Evolutionary conservation across 371 early-diverging fungal species (phyloP).

Genomic region (Batrachochytrium dendrobatidis): DNA sequence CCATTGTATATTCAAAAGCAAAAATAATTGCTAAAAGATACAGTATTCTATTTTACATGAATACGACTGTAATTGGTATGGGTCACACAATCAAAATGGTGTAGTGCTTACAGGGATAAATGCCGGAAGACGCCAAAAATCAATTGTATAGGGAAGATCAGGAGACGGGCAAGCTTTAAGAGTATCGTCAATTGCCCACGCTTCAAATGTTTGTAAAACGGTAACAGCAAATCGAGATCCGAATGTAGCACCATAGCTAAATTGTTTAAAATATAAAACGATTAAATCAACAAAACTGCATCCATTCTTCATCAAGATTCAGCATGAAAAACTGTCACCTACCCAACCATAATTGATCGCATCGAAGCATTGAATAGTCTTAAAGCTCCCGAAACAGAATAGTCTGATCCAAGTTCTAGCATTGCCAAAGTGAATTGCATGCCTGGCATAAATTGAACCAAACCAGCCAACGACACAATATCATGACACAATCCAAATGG

Average conservation of each 20-base stretch:
- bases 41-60: too few species aligned
- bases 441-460: constrained; percentile 13
- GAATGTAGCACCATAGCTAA: constrained; percentile 13
- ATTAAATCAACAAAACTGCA: not conserved
- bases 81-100: not conserved
- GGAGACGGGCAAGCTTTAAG: not conserved
- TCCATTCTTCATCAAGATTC: not conserved
- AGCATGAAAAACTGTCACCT: not conserved
- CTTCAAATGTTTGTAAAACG: constrained; percentile 3
- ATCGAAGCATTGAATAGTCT: constrained; percentile 17
- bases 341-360: constrained; percentile 18
- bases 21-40: too few species aligned
- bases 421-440: constrained; percentile 13
- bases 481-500: constrained; percentile 12
- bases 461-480: constrained; percentile 7
- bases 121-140: constrained; percentile 11
- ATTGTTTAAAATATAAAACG: too few species aligned
- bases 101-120: constrained; percentile 11
- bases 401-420: constrained; percentile 14
- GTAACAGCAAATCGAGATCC: constrained; percentile 15
- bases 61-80: too few species aligned
- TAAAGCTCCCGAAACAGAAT: constrained; percentile 15
- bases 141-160: not conserved
- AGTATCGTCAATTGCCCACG: constrained; percentile 2
- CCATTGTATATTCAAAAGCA: too few species aligned